Evolutionary conservation across 2,329 filamentous ascomycete species (phyloP), one percentile per base, ranked within the genome.

Genomic region (Fusarium sp.): DNA sequence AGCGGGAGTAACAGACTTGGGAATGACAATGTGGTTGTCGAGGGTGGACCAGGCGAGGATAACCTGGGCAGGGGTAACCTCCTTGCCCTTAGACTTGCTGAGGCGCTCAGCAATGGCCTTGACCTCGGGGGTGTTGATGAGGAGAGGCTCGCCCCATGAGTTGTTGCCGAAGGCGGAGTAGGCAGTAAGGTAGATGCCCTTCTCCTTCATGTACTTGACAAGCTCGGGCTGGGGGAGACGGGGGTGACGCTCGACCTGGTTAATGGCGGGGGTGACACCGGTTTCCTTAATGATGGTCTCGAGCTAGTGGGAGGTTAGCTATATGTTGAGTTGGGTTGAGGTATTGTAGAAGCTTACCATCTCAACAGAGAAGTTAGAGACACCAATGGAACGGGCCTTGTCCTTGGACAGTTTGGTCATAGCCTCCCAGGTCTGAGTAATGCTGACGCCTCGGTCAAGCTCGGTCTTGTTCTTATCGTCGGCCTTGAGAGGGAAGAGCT

Each of bases 321-420:
- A 20, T 71, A n/a, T 20, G 48, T 14, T 32, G 10, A 13, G 5
- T 8, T 18, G 17, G 40, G 2, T 14, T 7, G 26, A 20, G n/a
- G 20, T 17, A 38, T 32, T 46, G 26, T 3, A 4, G 23, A 35
- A 20, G 71, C 79, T 38, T 77, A 80, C 80, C 71, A 83, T 80
- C 80, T 87, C 86, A 78, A 92, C 88, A 77, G 85, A 87, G 77
- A 92, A 93, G 85, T 93, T 93, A 80, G 90, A 92, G 70, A 93
- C 90, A 78, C 91, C 91, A 73, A 93, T 89, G 81, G 90, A 89
- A 79, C 86, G 86, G 71, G 87, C 88, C 80, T 91, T 91, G 72
- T 82, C 84, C 73, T 85, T 88, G 66, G 87, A 86, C 18, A 91
- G 86, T 80, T 88, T 82, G 67, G 87, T 87, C 77, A 89, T 76